Evolutionary conservation across 306 rosid species (phyloP).

Genomic region (Pueraria montana): DNA sequence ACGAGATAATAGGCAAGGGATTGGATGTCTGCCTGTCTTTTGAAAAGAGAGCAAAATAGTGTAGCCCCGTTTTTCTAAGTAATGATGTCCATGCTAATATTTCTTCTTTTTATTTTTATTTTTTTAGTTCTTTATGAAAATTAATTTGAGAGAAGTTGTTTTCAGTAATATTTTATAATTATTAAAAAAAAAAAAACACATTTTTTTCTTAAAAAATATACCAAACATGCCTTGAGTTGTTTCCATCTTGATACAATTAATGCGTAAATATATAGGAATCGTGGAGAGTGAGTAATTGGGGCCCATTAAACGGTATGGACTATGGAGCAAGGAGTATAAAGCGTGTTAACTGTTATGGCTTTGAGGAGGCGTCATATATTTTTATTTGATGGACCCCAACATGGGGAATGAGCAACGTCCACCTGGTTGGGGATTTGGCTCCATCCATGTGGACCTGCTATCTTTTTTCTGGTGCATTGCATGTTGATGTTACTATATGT

Average conservation of each 20-base stretch:
- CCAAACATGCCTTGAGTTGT: too few species aligned
- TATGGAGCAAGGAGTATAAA: not conserved
- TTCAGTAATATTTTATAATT: too few species aligned
- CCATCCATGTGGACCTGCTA: constrained; percentile 53
- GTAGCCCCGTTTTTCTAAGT: constrained; percentile 9
- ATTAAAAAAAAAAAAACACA: too few species aligned
- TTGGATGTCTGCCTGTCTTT: constrained; percentile 54
- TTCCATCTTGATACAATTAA: too few species aligned
- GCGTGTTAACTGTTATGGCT: not conserved
- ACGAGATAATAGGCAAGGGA: constrained; percentile 51
- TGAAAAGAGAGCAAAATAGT: constrained; percentile 36
- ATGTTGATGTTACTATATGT: too few species aligned
- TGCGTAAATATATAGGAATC: too few species aligned
- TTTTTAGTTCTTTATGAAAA: too few species aligned
- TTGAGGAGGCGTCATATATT: too few species aligned
- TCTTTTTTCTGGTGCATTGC: constrained; percentile 48
- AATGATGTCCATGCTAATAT: constrained; percentile 1
- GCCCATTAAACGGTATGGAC: not conserved
- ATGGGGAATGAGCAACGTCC: constrained; percentile 37
- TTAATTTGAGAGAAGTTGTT: too few species aligned
- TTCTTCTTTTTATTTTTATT: too few species aligned
- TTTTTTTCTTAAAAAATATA: too few species aligned
- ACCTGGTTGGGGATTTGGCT: constrained; percentile 38
- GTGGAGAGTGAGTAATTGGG: not conserved
- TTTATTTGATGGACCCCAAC: constrained; percentile 2